A percentile compares a stretch with the other conserved stretches of the same genome.
phyloP scores from a whole-genome alignment of 2,329 filamentous ascomycete species.

The Aspergillus pseudonomiae region DNA sequence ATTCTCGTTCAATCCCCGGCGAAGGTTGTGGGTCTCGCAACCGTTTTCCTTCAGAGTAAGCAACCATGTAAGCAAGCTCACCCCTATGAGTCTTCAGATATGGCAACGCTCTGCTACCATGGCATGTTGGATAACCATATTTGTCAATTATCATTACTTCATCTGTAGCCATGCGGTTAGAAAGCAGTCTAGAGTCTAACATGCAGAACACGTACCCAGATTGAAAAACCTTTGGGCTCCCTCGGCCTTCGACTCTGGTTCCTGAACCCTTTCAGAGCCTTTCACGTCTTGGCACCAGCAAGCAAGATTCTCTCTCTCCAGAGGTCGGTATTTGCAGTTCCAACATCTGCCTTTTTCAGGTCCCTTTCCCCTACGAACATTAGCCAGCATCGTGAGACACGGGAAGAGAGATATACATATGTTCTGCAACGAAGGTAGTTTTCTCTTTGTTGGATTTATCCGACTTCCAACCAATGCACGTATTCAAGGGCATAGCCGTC shows the following conservation, averaged over 20 bases:
- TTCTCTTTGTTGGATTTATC: too few relatives aligned
- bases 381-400: background rate
- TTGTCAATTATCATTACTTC: background rate
- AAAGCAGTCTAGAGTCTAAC: background rate
- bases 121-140: too few relatives aligned
- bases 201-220: background rate
- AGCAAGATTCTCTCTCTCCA: background rate
- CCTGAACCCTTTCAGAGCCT: background rate
- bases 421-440: background rate
- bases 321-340: background rate
- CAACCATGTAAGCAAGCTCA: too few relatives aligned
- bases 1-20: too few relatives aligned
- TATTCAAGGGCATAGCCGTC: background rate
- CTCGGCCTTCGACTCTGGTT: background rate
- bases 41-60: too few relatives aligned
- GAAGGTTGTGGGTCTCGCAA: too few relatives aligned
- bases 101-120: too few relatives aligned
- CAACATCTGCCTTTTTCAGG: background rate
- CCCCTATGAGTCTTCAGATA: too few relatives aligned
- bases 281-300: background rate
- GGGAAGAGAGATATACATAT: background rate
- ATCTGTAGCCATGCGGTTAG: background rate
- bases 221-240: background rate
- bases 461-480: background rate
- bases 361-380: background rate